Percentiles rank a stretch among this genome's conserved stretches.
These are phyloP conservation scores for Cydonia oblonga DNA, from an alignment of 331 rosid genomes.

Conservation along the genomic window DNA sequence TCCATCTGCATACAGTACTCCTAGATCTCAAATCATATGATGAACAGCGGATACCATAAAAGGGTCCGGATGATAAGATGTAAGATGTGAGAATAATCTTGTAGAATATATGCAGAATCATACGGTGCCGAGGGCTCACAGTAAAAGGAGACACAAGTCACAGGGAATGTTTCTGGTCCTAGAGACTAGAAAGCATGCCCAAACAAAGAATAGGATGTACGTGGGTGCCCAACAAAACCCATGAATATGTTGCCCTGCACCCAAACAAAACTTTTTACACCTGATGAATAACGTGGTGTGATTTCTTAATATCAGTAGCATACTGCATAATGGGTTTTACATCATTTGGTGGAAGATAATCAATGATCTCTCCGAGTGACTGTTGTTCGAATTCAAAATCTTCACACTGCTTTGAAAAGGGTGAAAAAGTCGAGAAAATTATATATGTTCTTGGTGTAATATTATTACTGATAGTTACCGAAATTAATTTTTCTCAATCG, in stretches of 20 bases:
- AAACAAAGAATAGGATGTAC: constrained; percentile 1
- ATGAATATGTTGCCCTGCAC: constrained; percentile 45
- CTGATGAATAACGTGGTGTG: background rate
- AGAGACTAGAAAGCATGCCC: constrained; percentile 18
- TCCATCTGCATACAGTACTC: background rate
- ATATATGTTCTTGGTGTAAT: background rate
- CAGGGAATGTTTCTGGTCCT: constrained; percentile 70
- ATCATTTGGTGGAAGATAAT: constrained; percentile 40
- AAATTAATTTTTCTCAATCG: too few relatives aligned
- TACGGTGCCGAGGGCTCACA: background rate
- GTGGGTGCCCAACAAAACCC: constrained; percentile 23
- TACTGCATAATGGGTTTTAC: constrained; percentile 37
- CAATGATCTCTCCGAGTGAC: constrained; percentile 32
- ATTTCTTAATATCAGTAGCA: background rate
- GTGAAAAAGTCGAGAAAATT: background rate
- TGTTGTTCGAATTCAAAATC: constrained; percentile 27
- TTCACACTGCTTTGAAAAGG: background rate
- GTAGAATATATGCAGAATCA: background rate
- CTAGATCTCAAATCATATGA: background rate
- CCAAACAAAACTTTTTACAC: constrained; percentile 19
- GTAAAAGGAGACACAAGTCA: constrained; percentile 66
- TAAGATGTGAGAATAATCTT: background rate
- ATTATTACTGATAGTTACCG: background rate
- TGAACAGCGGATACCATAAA: background rate
- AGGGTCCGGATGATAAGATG: background rate